Evolutionary conservation across 495 filamentous ascomycete genomes (phyloP), one percentile per base, ranked within the genome.

Genomic region (Penicillium herquei): DNA sequence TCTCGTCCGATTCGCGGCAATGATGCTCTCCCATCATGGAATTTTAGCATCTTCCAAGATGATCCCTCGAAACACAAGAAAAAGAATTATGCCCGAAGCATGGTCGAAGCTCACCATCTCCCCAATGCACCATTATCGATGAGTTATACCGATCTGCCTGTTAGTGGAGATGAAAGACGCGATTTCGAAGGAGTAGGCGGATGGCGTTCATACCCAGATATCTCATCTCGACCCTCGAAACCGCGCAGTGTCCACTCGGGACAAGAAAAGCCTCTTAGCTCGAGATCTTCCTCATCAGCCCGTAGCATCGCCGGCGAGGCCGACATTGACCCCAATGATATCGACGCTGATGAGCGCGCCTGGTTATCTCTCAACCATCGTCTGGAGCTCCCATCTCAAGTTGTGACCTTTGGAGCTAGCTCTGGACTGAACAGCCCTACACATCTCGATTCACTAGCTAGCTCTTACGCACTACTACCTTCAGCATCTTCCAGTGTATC

Each of bases 151-250:
- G 68, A 65, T 30, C 55, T 70, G 6, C 69, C 74, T 10, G 61
- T 71, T 39, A 70, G 71, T 61, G 66, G 67, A 10, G 65, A 75
- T 46, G 61, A 80, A 17, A 77, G 80, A 49, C 78, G 90, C 6
- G 90, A 95, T 70, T 95, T 87, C 61, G 90, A 95, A 72, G 90
- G 89, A n/a, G 79, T 95, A 3, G 90, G 90, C 11, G 90, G 90
- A 1, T 92, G 89, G 89, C 76, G 87, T 50, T 66, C 66, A 17
- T 70, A 66, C 31, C 45, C 56, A 6, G 52, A 63, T 32, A 30
- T 14, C 30, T 57, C 47, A 8, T 63, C 54, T 8, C 55, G 82
- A 16, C 35, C 51, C 21, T 58, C 51, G 3, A 66, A 56, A 7
- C 55, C 82, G 13, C 67, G 59, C 10, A 58, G 45, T 16, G 39